A percentile compares a stretch with the other conserved stretches of the same genome.
phyloP scores from a whole-genome alignment of 441 rosid species.

The Cnidoscolus chayamansa region DNA sequence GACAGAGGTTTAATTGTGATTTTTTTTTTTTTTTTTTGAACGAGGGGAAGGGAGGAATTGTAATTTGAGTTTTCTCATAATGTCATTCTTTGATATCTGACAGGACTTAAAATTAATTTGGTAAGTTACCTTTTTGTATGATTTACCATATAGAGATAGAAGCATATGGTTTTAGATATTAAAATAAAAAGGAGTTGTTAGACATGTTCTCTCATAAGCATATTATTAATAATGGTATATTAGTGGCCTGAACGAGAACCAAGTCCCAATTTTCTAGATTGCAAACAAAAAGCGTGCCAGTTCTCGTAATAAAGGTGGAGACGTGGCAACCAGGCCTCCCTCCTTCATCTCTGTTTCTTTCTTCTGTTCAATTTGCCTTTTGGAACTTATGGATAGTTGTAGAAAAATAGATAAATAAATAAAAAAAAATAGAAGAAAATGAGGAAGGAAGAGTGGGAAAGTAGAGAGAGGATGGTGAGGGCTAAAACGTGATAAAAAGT shows the following conservation, averaged over 20 bases:
- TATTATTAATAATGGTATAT: slow-evolving; percentile 12
- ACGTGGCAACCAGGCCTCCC: slow-evolving; percentile 37
- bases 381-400: too few species aligned
- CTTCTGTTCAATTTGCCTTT: too few species aligned
- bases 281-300: slow-evolving; percentile 11
- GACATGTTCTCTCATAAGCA: slow-evolving; percentile 3
- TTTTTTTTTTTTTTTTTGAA: background rate
- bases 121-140: background rate
- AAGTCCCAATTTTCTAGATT: slow-evolving; percentile 44
- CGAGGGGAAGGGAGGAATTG: background rate
- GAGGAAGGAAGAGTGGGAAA: too few species aligned
- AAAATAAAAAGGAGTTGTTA: too few species aligned
- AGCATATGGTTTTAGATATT: slow-evolving; percentile 25
- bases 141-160: slow-evolving; percentile 16
- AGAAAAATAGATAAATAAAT: too few species aligned
- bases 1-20: slow-evolving; percentile 28
- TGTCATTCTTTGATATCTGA: slow-evolving; percentile 32
- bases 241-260: slow-evolving; percentile 29
- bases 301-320: slow-evolving; percentile 5
- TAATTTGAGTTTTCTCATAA: slow-evolving; percentile 9
- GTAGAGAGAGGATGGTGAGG: background rate
- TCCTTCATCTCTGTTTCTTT: too few species aligned
- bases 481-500: slow-evolving; percentile 34
- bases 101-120: background rate
- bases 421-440: too few species aligned